A percentile compares a stretch with the other conserved stretches of the same genome.
Evolutionary conservation across 306 rosid species (phyloP).

Genomic region (Vicia faba): DNA sequence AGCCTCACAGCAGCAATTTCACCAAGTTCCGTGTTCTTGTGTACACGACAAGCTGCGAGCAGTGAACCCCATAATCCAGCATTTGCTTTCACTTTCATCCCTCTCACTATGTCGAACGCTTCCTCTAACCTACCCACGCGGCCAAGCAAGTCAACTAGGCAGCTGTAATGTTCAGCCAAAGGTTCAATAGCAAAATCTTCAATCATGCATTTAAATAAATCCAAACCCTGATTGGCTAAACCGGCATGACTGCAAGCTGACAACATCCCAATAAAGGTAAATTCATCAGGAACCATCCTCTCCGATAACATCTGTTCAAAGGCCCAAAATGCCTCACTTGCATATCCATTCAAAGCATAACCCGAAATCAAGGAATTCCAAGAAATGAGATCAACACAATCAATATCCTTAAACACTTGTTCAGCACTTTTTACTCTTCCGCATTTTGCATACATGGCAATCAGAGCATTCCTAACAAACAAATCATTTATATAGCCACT

Average conservation of each 20-base stretch:
- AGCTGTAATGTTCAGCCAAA: conserved; percentile 68
- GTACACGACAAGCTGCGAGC: conserved; percentile 67
- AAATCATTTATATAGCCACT: conserved; percentile 63
- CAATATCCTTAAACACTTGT: conserved; percentile 55
- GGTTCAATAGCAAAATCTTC: conserved; percentile 62
- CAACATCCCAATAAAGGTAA: conserved; percentile 68
- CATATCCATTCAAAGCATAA: conserved; percentile 70
- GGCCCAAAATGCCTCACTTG: conserved; percentile 57
- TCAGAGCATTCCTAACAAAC: conserved; percentile 68
- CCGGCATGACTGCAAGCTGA: conserved; percentile 86
- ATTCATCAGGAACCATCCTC: conserved; percentile 57
- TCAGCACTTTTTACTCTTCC: conserved; percentile 58
- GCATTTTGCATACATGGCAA: conserved; percentile 77
- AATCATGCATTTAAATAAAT: conserved; percentile 59
- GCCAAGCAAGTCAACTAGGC: conserved; percentile 78
- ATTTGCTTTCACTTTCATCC: conserved; percentile 60
- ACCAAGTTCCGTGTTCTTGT: conserved; percentile 58
- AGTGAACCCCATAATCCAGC: conserved; percentile 81
- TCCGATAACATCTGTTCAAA: conserved; percentile 59
- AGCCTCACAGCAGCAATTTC: conserved; percentile 60
- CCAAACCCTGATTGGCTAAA: conserved; percentile 54
- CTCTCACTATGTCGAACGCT: conserved; percentile 58
- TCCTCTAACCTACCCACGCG: conserved; percentile 77
- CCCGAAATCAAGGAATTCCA: conserved; percentile 87
- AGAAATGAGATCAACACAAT: conserved; percentile 59